Evolutionary conservation across 805 yeast genomes (phyloP), one percentile per base, ranked within the genome.

Genomic region (Kockiozyma suomiensis): DNA sequence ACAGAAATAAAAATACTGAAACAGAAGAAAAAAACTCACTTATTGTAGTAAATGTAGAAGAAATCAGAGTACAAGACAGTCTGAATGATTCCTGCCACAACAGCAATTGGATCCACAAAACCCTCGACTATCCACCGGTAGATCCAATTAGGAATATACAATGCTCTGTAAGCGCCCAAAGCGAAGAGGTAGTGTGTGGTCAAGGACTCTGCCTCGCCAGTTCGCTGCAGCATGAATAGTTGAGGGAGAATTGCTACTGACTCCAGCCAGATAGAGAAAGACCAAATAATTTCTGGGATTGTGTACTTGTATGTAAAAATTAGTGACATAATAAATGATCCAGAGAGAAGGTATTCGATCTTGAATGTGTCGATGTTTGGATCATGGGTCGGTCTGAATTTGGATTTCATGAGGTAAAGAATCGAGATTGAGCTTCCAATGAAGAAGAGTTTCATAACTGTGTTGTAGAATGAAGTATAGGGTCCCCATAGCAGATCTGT

Each of bases 111-210:
- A 70, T 91, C 97, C 12, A 80, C 74, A 15, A 74, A 65, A 15
- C 66, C 64, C 42, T 66, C 70, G 19, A 61, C 58, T 62, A 76
- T 76, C 76, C 86, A 90, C 73, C 97, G 84, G 81, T 91, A 94
- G 66, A 91, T 73, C 99, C 99, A 94, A 75, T 93, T 94, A 66
- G 96, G 96, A 67, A 94, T 84, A 73, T 94, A 94, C 53, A 94
- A 78, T 0, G 93, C 88, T 67, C 99, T 81, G 79, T 94, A 94
- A 1, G 87, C 67, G 15, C 99, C 99, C 71, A 94, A 78, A 1
- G 97, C 96, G 74, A 93, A 92, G 63, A 94, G 90, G 74, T 94
- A 94, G 74, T 94, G 97, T 52, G 87, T 82, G 2, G 98, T 94
- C 70, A 94, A 80, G 63, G 88, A 82, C 72, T 88, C 88, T 2